Percentiles rank a stretch among this genome's conserved stretches.
phyloP scores from a whole-genome alignment of 768 basidiomycete species.

The Collybia mongolica region DNA sequence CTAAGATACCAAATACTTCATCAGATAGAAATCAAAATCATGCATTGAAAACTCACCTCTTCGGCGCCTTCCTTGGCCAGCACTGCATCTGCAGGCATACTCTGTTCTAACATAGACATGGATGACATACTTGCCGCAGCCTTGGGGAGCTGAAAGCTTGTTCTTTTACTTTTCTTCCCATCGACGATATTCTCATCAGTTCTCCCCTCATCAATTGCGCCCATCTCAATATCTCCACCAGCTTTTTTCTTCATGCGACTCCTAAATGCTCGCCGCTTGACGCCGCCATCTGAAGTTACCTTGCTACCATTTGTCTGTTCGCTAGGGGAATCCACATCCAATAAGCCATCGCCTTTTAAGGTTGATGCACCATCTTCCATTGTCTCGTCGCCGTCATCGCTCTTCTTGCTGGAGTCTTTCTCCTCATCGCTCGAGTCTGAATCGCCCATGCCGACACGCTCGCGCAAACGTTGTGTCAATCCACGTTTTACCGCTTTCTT shows the following conservation, averaged over 20 bases:
- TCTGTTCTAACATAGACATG: slow-evolving; percentile 65
- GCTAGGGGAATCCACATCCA: slow-evolving; percentile 16
- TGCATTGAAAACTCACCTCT: slow-evolving; percentile 44
- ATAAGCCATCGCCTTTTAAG: slow-evolving; percentile 19
- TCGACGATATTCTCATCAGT: slow-evolving; percentile 3
- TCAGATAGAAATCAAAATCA: slow-evolving; percentile 3
- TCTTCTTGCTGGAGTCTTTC: slow-evolving; percentile 29
- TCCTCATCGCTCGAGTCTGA: slow-evolving; percentile 41
- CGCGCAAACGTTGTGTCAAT: slow-evolving; percentile 73
- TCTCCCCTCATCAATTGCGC: slow-evolving; percentile 2
- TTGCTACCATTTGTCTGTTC: not conserved
- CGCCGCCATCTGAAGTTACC: not conserved
- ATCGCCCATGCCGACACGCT: slow-evolving; percentile 73
- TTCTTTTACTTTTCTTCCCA: slow-evolving; percentile 26
- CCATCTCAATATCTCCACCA: slow-evolving; percentile 16
- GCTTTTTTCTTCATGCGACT: not conserved
- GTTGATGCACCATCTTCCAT: slow-evolving; percentile 28
- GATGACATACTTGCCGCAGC: slow-evolving; percentile 40
- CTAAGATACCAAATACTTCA: slow-evolving; percentile 27
- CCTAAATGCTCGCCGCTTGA: not conserved
- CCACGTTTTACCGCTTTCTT: slow-evolving; percentile 83
- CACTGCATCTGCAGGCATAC: slow-evolving; percentile 87
- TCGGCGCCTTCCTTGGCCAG: slow-evolving; percentile 71
- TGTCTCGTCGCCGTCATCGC: slow-evolving; percentile 23
- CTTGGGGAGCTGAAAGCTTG: slow-evolving; percentile 40